Evolutionary conservation across 306 rosid species (phyloP).

Genomic region (Geum urbanum): DNA sequence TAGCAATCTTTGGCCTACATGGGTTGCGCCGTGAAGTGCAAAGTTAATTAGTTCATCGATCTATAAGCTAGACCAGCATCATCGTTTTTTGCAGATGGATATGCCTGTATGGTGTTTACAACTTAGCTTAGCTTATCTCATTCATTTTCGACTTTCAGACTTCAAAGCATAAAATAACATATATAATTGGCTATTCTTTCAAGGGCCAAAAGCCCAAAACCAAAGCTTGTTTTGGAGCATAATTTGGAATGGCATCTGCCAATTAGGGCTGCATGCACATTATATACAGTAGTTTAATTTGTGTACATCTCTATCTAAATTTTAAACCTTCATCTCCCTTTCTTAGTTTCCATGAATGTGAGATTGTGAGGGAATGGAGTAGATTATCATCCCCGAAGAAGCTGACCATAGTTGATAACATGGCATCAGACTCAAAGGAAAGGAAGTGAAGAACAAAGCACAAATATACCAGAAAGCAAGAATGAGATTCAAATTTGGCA

Average conservation of each 20-base stretch:
- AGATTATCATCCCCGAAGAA: not conserved
- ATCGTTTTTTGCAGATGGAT: slow-evolving; percentile 20
- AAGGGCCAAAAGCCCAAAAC: slow-evolving; percentile 6
- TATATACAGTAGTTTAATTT: not conserved
- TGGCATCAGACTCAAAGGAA: too few relatives aligned
- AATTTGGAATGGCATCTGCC: not conserved
- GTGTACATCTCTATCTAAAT: too few relatives aligned
- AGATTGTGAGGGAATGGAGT: slow-evolving; percentile 24
- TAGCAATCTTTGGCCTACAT: not conserved
- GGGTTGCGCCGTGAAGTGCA: not conserved
- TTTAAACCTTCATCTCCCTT: not conserved
- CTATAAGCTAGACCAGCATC: slow-evolving; percentile 4
- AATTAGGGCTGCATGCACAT: not conserved
- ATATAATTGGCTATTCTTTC: not conserved
- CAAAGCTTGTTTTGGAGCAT: not conserved
- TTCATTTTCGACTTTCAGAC: slow-evolving; percentile 12
- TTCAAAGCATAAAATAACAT: not conserved
- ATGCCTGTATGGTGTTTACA: slow-evolving; percentile 27
- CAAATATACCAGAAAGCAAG: too few relatives aligned
- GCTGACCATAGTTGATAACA: not conserved
- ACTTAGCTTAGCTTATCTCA: slow-evolving; percentile 3
- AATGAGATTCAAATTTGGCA: too few relatives aligned
- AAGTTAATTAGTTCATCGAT: not conserved
- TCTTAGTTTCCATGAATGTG: not conserved
- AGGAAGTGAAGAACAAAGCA: too few relatives aligned